Conservation (phyloP, 139 green algal species). For the Volvox africanus region DNA sequence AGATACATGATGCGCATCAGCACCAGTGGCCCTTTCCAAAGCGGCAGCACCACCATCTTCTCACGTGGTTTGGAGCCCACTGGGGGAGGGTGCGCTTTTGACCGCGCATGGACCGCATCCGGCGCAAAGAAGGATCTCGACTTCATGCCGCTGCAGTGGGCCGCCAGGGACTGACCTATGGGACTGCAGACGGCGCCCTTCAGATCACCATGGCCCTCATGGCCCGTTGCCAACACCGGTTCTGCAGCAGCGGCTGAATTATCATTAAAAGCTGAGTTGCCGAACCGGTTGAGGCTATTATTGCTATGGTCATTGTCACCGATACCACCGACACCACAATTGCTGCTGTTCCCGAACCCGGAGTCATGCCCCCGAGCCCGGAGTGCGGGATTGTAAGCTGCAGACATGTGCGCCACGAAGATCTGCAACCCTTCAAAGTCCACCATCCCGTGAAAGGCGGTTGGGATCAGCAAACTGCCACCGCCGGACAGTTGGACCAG, state of each 20-base stretch:
- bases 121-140: neutral
- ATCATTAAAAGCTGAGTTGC: neutral
- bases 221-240: neutral
- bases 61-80: neutral
- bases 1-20: neutral
- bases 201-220: too few species aligned
- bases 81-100: neutral
- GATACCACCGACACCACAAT: neutral
- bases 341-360: neutral
- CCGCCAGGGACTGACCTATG: neutral
- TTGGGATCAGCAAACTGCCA: neutral
- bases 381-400: constrained; percentile 5
- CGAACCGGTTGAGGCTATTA: neutral
- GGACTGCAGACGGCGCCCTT: neutral
- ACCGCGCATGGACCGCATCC: neutral
- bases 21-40: neutral
- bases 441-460: neutral
- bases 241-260: neutral
- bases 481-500: constrained; percentile 28
- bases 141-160: neutral
- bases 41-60: neutral
- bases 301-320: neutral
- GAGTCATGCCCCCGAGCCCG: neutral
- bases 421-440: constrained; percentile 27
- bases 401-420: neutral